These are phyloP conservation scores for Castanea sativa DNA, from an alignment of 306 rosid genomes.

Conservation along the genomic window DNA sequence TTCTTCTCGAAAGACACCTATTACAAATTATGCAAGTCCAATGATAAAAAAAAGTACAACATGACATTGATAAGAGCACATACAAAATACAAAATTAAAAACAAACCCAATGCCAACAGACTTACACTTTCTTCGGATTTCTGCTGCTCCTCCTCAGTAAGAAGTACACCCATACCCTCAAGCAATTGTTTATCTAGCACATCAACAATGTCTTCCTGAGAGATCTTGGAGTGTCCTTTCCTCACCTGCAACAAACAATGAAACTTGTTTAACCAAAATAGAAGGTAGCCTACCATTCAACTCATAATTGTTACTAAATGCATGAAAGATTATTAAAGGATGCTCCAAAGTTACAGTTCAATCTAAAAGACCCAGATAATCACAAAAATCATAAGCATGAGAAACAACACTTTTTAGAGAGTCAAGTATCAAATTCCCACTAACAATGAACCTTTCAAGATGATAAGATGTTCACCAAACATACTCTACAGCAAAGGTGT, in stretches of 20 bases:
- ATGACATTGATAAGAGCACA: slow-evolving; percentile 2
- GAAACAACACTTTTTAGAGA: background rate
- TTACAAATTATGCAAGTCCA: background rate
- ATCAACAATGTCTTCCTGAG: slow-evolving; percentile 75
- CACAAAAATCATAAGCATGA: background rate
- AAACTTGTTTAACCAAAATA: slow-evolving; percentile 15
- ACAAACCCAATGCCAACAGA: background rate
- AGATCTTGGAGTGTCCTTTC: slow-evolving; percentile 71
- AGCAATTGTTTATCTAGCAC: slow-evolving; percentile 95
- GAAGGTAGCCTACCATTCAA: background rate
- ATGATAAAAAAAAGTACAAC: slow-evolving; percentile 7
- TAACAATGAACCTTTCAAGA: background rate
- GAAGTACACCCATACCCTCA: slow-evolving; percentile 99
- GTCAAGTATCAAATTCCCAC: background rate
- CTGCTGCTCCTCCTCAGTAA: slow-evolving; percentile 94
- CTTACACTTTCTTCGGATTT: slow-evolving; percentile 88
- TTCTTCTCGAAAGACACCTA: slow-evolving; percentile 79
- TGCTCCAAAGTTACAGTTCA: background rate
- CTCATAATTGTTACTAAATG: slow-evolving; percentile 10
- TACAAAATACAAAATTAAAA: background rate
- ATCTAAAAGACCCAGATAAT: background rate
- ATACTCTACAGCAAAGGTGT: background rate
- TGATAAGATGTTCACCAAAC: background rate
- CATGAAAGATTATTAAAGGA: slow-evolving; percentile 9
- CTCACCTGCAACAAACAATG: slow-evolving; percentile 64